Base-by-base conservation (phyloP, 352 stramenopile species). In the Pythium aristosporum region DNA sequence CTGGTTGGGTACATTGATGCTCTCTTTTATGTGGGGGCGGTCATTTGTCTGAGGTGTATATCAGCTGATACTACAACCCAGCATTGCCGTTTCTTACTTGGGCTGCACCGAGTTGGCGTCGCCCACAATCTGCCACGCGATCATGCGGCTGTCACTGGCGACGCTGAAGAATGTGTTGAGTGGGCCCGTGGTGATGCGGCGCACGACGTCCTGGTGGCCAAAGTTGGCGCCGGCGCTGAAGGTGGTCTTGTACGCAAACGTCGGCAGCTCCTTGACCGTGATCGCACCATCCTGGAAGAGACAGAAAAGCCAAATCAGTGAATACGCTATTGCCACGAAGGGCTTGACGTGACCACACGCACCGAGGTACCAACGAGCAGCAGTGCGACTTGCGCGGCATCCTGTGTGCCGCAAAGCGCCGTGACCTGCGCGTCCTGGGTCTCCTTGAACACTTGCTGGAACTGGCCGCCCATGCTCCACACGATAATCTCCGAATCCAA, bases 121-220 rank as follows among this genome's bases (percentile, higher is more conserved):
- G 55, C 85, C 85, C 42, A 79, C 92, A 73, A 94, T 85, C 68
- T 94, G 85, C 85, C 85, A 94, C 41, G 85, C 85, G 70, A 94
- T 77, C 82, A 92, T 92, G 60, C 87, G 87, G 41, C 80, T 71
- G 67, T 94, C 85, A 57, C 89, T 92, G 59, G 81, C 77, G 37
- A 84, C 75, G 18, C 79, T 87, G 69, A 94, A 94, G 57, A 94
- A 92, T 44, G 85, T 94, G 65, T 90, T 90, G 61, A 80, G 77
- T 6, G 86, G 86, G 23, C 86, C 86, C 3, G 71, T 85, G 1
- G 74, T 73, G 58, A 95, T 90, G 23, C 86, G 86, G 34, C 86
- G 86, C 50, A 95, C 84, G 30, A 79, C 81, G 63, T 95, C 84
- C 47, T 79, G 64, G 62, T 95, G 86, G 11, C 86, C 86, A 5